A percentile compares a stretch with the other conserved stretches of the same genome.
phyloP scores from a whole-genome alignment of 2,329 filamentous ascomycete genomes.

The Trichoderma citrinoviride region DNA sequence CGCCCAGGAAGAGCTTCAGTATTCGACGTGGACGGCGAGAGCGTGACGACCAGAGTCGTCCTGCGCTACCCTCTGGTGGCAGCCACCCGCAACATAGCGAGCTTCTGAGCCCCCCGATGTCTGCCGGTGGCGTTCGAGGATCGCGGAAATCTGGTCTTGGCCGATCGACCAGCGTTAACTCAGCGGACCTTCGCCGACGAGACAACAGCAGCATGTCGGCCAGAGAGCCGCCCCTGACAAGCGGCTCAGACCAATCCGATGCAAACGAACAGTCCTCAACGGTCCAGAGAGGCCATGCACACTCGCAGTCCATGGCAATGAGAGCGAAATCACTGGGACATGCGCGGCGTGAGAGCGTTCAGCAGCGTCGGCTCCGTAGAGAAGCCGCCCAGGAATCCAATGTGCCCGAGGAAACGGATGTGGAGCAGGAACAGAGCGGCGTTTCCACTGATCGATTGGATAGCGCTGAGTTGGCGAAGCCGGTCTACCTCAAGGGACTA shows the following conservation, averaged over 20 bases:
- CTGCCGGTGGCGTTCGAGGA: conserved; percentile 54
- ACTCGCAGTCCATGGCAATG: conserved; percentile 60
- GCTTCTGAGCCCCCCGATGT: conserved; percentile 69
- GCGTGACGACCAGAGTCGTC: conserved; percentile 48
- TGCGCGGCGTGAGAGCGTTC: conserved; percentile 85
- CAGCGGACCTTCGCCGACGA: conserved; percentile 73
- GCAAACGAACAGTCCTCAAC: conserved; percentile 51
- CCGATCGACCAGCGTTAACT: conserved; percentile 88
- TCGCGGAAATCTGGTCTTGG: conserved; percentile 67
- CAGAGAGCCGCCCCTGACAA: conserved; percentile 69
- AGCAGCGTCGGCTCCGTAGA: conserved; percentile 72
- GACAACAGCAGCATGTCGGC: conserved; percentile 42
- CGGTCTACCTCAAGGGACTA: conserved; percentile 91
- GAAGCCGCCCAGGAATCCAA: conserved; percentile 72
- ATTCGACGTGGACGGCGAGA: conserved; percentile 62
- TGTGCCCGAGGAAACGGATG: conserved; percentile 87
- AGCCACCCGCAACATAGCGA: conserved; percentile 74
- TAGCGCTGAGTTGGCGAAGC: conserved; percentile 79
- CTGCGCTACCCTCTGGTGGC: conserved; percentile 53
- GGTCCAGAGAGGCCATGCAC: conserved; percentile 50
- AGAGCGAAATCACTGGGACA: conserved; percentile 88
- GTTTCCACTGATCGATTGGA: conserved; percentile 60
- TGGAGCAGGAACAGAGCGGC: conserved; percentile 65
- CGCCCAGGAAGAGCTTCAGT: conserved; percentile 83
- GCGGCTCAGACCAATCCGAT: conserved; percentile 74